Evolutionary conservation across 2,329 filamentous ascomycete species (phyloP).

Genomic region (Colletotrichum endophyticum): DNA sequence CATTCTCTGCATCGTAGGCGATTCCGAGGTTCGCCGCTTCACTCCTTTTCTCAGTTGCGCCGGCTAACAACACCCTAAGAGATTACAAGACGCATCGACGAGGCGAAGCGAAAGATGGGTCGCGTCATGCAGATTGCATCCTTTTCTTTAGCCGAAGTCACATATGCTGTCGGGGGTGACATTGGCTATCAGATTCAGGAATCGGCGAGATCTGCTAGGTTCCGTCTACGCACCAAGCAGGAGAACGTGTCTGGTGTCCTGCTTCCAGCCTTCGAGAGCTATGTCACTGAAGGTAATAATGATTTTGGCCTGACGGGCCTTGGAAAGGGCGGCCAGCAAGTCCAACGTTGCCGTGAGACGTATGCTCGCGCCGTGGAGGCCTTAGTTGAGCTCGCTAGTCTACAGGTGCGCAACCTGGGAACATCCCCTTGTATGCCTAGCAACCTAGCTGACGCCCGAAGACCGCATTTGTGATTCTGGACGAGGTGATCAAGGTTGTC

Average conservation of each 20-base stretch:
- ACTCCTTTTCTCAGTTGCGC: not conserved
- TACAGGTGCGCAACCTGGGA: constrained; percentile 63
- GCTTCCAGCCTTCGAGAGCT: constrained; percentile 92
- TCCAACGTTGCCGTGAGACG: constrained; percentile 92
- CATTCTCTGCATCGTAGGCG: constrained; percentile 60
- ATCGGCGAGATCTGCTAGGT: constrained; percentile 89
- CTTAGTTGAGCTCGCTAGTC: constrained; percentile 89
- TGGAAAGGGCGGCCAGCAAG: constrained; percentile 96
- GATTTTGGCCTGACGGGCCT: constrained; percentile 96
- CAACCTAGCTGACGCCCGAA: constrained; percentile 32
- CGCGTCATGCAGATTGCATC: constrained; percentile 99
- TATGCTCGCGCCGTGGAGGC: constrained; percentile 96
- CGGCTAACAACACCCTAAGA: constrained; percentile 54
- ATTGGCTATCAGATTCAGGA: constrained; percentile 98
- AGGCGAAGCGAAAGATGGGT: constrained; percentile 99
- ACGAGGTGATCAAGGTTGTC: constrained; percentile 99
- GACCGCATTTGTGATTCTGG: constrained; percentile 96
- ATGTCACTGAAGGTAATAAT: constrained; percentile 85
- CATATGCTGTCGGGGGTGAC: constrained; percentile 93
- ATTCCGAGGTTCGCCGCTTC: constrained; percentile 72
- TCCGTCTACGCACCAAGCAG: constrained; percentile 92
- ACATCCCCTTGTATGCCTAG: not conserved
- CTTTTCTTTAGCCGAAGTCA: constrained; percentile 96
- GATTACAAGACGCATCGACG: constrained; percentile 95
- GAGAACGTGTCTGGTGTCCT: constrained; percentile 98